Percentiles rank a stretch among this genome's conserved stretches.
Conservation (phyloP, 169 alveolate genomes). For the Babesia caballi region DNA sequence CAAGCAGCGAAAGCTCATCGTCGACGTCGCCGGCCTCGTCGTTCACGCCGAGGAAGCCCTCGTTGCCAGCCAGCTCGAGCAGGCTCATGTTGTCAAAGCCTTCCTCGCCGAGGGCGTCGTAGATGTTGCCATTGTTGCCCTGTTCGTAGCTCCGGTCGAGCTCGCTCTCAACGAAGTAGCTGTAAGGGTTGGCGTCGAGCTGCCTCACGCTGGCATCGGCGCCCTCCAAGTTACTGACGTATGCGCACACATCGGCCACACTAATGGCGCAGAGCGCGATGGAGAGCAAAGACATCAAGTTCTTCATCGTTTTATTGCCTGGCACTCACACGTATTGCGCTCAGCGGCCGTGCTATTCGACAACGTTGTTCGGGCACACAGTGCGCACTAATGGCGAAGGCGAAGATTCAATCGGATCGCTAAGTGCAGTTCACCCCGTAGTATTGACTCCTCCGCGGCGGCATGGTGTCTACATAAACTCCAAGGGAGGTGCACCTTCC, state of each 20-base stretch:
- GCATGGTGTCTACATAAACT: too few species aligned
- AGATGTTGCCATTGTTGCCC: not conserved
- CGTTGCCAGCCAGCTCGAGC: not conserved
- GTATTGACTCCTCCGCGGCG: too few species aligned
- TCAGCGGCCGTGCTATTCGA: too few species aligned
- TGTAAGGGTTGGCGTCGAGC: not conserved
- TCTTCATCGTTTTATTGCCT: not conserved
- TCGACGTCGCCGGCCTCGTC: not conserved
- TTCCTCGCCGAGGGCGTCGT: not conserved
- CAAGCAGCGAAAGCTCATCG: not conserved
- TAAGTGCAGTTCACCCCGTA: too few species aligned
- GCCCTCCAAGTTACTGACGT: not conserved
- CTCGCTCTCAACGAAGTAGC: slow-evolving; percentile 17
- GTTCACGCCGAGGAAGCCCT: not conserved
- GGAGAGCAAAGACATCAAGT: not conserved
- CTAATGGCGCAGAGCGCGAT: not conserved
- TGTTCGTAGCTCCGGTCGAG: slow-evolving; percentile 6
- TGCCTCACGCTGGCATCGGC: not conserved
- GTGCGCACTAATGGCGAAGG: too few species aligned
- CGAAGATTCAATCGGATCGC: too few species aligned
- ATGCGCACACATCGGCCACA: not conserved
- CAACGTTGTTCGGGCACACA: too few species aligned
- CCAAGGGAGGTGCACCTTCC: slow-evolving; percentile 7
- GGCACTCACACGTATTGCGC: not conserved
- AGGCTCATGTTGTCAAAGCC: not conserved